Percentiles rank a stretch among this genome's conserved stretches.
Conservation (phyloP, 305 asterid species). For the Fraxinus velutina region DNA sequence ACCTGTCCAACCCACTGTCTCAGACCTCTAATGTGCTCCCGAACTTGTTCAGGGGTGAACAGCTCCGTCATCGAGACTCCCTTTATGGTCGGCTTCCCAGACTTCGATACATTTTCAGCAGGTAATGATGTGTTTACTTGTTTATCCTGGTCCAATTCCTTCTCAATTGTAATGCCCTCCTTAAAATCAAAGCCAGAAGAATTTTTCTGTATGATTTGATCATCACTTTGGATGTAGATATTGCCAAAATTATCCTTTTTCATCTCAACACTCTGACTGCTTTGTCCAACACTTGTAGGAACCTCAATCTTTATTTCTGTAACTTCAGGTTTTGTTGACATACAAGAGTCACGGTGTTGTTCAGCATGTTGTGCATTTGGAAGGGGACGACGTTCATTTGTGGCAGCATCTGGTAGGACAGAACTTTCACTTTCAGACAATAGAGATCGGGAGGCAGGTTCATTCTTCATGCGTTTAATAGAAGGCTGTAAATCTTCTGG, state of each 20-base stretch:
- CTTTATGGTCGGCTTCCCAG: slow-evolving; percentile 87
- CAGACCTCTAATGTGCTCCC: slow-evolving; percentile 79
- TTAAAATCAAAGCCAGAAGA: slow-evolving; percentile 40
- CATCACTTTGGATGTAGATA: slow-evolving; percentile 41
- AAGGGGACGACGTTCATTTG: slow-evolving; percentile 33
- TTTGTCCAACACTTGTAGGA: slow-evolving; percentile 42
- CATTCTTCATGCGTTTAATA: slow-evolving; percentile 71
- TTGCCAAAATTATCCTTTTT: slow-evolving; percentile 48
- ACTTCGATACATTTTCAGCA: slow-evolving; percentile 63
- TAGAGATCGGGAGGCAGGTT: slow-evolving; percentile 45
- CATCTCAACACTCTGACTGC: slow-evolving; percentile 37
- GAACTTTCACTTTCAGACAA: slow-evolving; percentile 44
- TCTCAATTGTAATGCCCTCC: slow-evolving; percentile 55
- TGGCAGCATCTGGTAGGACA: slow-evolving; percentile 37
- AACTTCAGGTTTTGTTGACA: slow-evolving; percentile 46
- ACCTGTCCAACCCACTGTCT: slow-evolving; percentile 99
- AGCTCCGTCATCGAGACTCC: slow-evolving; percentile 94
- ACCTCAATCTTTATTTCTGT: slow-evolving; percentile 56
- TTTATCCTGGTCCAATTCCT: slow-evolving; percentile 53
- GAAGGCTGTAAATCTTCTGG: slow-evolving; percentile 67
- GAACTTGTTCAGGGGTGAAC: slow-evolving; percentile 90
- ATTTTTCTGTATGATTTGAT: slow-evolving; percentile 32
- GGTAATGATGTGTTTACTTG: slow-evolving; percentile 47
- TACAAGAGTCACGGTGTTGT: slow-evolving; percentile 32
- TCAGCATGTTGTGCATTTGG: slow-evolving; percentile 39